Conservation (phyloP, 2,329 filamentous ascomycete species). For the Diaporthe caulivora region DNA sequence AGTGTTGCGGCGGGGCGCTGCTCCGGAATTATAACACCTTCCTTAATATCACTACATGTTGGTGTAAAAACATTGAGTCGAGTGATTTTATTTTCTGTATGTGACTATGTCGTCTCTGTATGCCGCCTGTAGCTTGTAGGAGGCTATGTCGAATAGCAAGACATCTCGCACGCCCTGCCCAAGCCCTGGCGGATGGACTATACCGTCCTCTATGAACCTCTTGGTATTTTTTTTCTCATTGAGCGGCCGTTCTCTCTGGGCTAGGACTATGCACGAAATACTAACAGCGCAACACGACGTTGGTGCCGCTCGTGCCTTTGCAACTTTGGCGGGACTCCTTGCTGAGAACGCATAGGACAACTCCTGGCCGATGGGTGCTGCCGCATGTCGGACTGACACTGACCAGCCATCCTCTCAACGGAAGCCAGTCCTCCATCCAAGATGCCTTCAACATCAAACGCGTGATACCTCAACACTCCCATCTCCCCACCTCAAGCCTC, state of each 20-base stretch:
- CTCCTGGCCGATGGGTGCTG: too few species aligned
- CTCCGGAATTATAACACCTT: conserved; percentile 30
- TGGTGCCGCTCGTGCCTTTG: not conserved
- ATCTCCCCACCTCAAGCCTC: not conserved
- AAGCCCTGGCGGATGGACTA: not conserved
- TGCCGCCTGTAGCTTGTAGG: not conserved
- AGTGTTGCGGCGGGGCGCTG: conserved; percentile 27
- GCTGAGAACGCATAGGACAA: not conserved
- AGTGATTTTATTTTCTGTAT: not conserved
- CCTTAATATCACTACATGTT: conserved; percentile 12
- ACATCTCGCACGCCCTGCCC: not conserved
- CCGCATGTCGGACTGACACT: not conserved
- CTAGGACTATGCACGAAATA: too few species aligned
- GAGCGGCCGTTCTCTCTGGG: not conserved
- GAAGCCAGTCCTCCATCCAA: not conserved
- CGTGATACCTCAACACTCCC: not conserved
- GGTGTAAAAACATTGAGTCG: not conserved
- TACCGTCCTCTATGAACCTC: not conserved
- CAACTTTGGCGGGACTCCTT: not conserved
- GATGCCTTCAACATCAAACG: too few species aligned
- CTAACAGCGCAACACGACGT: too few species aligned
- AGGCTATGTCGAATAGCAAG: not conserved
- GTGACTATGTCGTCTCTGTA: not conserved
- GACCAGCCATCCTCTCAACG: not conserved
- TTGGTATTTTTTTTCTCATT: not conserved